phyloP scores from a whole-genome alignment of 2,329 filamentous ascomycete species.

The Clonostachys chloroleuca region DNA sequence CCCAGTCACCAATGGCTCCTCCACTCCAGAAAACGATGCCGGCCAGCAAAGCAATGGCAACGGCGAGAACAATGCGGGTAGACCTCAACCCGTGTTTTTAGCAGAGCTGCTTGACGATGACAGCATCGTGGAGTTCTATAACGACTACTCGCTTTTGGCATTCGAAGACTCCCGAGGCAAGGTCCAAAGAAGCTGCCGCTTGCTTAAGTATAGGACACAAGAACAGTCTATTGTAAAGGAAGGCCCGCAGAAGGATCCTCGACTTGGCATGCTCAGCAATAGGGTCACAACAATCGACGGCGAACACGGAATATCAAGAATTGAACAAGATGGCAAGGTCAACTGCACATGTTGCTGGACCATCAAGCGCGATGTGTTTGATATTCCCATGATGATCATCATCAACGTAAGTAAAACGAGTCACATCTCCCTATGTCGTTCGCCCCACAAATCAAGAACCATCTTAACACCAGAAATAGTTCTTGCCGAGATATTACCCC shows the following conservation, averaged over 20 bases:
- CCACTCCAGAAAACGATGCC: background rate
- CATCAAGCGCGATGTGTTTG: slow-evolving; percentile 93
- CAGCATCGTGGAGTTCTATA: slow-evolving; percentile 89
- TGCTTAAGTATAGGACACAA: slow-evolving; percentile 85
- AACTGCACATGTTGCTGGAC: slow-evolving; percentile 97
- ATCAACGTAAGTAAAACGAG: slow-evolving; percentile 74
- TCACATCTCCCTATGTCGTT: background rate
- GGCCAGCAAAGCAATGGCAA: slow-evolving; percentile 33
- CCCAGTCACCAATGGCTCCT: slow-evolving; percentile 8
- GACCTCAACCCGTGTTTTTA: slow-evolving; percentile 77
- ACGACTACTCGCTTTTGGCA: slow-evolving; percentile 88
- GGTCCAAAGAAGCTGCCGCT: slow-evolving; percentile 76
- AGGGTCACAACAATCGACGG: slow-evolving; percentile 61
- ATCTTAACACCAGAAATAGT: slow-evolving; percentile 28
- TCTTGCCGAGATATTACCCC: slow-evolving; percentile 55
- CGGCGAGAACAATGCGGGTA: slow-evolving; percentile 45
- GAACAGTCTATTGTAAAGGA: slow-evolving; percentile 43
- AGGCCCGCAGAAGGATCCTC: slow-evolving; percentile 38
- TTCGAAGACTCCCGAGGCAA: slow-evolving; percentile 87
- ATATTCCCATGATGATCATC: slow-evolving; percentile 97
- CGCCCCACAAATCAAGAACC: background rate
- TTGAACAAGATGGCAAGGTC: slow-evolving; percentile 85
- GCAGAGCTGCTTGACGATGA: slow-evolving; percentile 92
- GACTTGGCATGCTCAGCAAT: slow-evolving; percentile 47
- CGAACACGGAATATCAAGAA: slow-evolving; percentile 74